Conservation (phyloP, 805 yeast species). For the Metschnikowia similis region DNA sequence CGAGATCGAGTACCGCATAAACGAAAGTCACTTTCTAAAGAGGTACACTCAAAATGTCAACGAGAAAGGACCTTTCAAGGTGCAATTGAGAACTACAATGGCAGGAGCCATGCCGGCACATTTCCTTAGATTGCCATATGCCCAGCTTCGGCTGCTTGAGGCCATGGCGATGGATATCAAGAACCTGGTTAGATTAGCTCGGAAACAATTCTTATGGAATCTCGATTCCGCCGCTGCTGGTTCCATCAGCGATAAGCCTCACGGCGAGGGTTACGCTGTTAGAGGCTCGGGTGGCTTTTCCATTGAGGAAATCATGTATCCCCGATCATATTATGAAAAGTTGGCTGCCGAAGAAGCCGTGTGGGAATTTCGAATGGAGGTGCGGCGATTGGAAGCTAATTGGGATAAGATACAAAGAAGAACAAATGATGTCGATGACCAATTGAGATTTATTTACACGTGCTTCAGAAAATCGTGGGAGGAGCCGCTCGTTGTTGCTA, state of each 20-base stretch:
- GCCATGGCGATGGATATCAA: slow-evolving; percentile 31
- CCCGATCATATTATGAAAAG: slow-evolving; percentile 24
- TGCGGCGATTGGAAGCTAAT: slow-evolving; percentile 7
- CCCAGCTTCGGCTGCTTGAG: slow-evolving; percentile 17
- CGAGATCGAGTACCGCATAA: slow-evolving; percentile 30
- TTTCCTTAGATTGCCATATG: slow-evolving; percentile 24
- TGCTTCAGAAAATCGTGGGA: slow-evolving; percentile 10
- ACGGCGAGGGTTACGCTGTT: slow-evolving; percentile 31
- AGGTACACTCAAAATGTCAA: slow-evolving; percentile 20
- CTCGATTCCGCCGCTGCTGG: not conserved
- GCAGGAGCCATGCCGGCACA: slow-evolving; percentile 32
- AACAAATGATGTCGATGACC: not conserved
- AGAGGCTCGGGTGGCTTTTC: slow-evolving; percentile 27
- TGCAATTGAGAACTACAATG: slow-evolving; percentile 25
- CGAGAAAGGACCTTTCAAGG: slow-evolving; percentile 35
- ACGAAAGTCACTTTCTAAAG: slow-evolving; percentile 22
- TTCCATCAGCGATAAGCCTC: not conserved
- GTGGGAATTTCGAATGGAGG: slow-evolving; percentile 30
- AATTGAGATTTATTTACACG: not conserved
- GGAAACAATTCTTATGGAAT: slow-evolving; percentile 27
- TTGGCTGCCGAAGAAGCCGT: slow-evolving; percentile 28
- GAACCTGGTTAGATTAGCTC: slow-evolving; percentile 21
- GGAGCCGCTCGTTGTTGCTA: slow-evolving; percentile 9
- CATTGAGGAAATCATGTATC: slow-evolving; percentile 25
- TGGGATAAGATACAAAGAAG: slow-evolving; percentile 8